These are phyloP conservation scores for Pilobolus umbonatus DNA, from an alignment of 192 early-diverging fungal genomes.

Conservation along the genomic window DNA sequence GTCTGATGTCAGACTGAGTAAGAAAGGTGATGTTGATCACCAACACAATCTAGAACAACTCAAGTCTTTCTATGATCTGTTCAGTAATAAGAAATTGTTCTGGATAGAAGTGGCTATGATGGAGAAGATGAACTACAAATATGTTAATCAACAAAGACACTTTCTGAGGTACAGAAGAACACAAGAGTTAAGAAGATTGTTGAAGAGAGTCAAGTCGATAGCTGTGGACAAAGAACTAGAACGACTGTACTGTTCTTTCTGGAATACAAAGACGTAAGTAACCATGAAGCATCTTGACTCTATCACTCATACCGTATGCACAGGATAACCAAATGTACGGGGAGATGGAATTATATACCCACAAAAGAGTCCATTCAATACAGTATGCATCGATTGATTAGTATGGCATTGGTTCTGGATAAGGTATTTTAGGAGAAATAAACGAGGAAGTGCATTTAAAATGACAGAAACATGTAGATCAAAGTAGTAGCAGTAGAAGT, in stretches of 20 bases:
- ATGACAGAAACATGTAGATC: background rate
- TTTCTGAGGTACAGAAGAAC: conserved; percentile 22
- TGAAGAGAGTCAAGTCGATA: conserved; percentile 26
- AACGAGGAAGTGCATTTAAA: background rate
- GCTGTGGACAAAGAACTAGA: conserved; percentile 6
- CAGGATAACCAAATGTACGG: conserved; percentile 12
- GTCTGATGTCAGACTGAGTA: conserved; percentile 13
- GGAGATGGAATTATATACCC: conserved; percentile 14
- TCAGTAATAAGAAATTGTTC: conserved; percentile 6
- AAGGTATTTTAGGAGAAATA: conserved; percentile 10
- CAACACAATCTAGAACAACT: background rate
- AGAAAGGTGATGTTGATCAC: conserved; percentile 10
- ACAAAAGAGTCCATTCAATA: conserved; percentile 18
- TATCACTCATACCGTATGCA: too few species aligned
- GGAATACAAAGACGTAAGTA: conserved; percentile 15
- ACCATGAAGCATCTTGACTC: background rate
- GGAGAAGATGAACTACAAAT: conserved; percentile 25
- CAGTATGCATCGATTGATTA: conserved; percentile 22
- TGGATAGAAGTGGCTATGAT: conserved; percentile 27
- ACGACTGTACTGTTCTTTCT: conserved; percentile 19
- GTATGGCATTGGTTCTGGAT: conserved; percentile 19
- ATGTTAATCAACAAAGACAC: conserved; percentile 30
- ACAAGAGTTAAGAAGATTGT: conserved; percentile 22
- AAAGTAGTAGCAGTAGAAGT: conserved; percentile 21
- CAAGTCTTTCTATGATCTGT: background rate